These are phyloP conservation scores for Penicillium roqueforti DNA, from an alignment of 495 filamentous ascomycete genomes.

Conservation along the genomic window DNA sequence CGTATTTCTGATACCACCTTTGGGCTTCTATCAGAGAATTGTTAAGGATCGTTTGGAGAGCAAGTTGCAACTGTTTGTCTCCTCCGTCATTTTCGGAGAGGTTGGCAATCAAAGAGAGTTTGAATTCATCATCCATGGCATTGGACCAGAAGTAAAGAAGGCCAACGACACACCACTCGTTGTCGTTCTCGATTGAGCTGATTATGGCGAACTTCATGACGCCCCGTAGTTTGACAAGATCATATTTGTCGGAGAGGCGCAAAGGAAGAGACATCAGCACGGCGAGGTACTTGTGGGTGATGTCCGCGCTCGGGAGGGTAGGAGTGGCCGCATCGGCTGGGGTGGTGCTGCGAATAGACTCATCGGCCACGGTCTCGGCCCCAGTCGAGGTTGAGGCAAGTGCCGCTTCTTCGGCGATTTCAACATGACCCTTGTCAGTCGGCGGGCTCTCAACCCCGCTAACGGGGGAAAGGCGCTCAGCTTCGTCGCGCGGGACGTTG, in stretches of 20 bases:
- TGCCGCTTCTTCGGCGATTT: background rate
- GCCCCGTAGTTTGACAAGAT: slow-evolving; percentile 13
- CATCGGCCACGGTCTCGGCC: background rate
- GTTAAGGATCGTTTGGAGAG: slow-evolving; percentile 13
- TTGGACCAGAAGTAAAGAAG: slow-evolving; percentile 24
- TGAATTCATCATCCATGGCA: slow-evolving; percentile 18
- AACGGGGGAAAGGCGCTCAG: background rate
- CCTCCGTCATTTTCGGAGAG: background rate
- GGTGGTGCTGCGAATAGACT: background rate
- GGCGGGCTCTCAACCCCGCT: slow-evolving; percentile 2
- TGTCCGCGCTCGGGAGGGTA: slow-evolving; percentile 1
- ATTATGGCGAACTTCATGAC: slow-evolving; percentile 15
- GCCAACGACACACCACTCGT: slow-evolving; percentile 10
- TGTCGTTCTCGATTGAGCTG: background rate
- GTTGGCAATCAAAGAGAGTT: slow-evolving; percentile 20
- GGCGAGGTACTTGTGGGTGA: slow-evolving; percentile 6
- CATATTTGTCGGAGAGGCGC: slow-evolving; percentile 13
- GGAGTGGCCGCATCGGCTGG: slow-evolving; percentile 1
- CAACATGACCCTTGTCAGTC: slow-evolving; percentile 5
- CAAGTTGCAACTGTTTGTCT: slow-evolving; percentile 10
- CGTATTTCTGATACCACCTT: slow-evolving; percentile 15
- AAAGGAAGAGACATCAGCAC: slow-evolving; percentile 14
- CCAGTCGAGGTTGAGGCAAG: background rate
- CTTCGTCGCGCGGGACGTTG: slow-evolving; percentile 7
- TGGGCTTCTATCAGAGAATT: slow-evolving; percentile 13